Base-by-base conservation (phyloP, 2,329 filamentous ascomycete genomes). In the Cyphellophora attinorum region DNA sequence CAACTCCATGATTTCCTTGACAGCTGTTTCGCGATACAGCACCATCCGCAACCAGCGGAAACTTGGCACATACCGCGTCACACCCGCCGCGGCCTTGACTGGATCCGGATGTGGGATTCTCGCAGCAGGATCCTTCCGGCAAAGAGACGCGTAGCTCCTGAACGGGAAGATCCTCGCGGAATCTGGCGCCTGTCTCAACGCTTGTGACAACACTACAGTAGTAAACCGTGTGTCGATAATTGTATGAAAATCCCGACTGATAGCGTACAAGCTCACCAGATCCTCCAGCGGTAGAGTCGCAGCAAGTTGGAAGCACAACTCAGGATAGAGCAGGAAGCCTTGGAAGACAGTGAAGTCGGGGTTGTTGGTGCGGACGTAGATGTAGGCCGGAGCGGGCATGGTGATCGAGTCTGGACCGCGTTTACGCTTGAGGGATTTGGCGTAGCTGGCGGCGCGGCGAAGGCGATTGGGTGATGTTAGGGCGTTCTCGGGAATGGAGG, bases 1-100 rank as follows among this genome's bases (percentile, higher is more conserved):
- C 10, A 68, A 59, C 11, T 68, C 68, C n/a, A 81, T 53, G 44
- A 85, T 81, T 45, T 82, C 72, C 16, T 67, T 60, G 40, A 73
- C 66, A 21, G 66, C 65, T 25, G 62, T 60, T 44, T 80, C 62
- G 8, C 79, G 68, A 39, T 64, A 70, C 42, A 73, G 54, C 1
- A 85, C 65, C 70, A 89, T 77, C 37, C 72, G 65, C 5, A 85
- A 63, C 70, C 81, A 91, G 29, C 64, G 62, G 31, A 89, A 61
- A 5, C 72, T 68, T 0, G 82, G 81, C 2, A 82, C 67, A 14
- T 57, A 56, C 30, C 67, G 74, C 17, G 65, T 52, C 18, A 60
- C 40, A 3, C 53, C 46, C 35, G 37, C 35, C 31, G 45, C 51
- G 40, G 39, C 51, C 38, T 47, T 40, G 19, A 47, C 51, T 39